Conservation (phyloP, 331 rosid genomes). For the Quercus tomentella region DNA sequence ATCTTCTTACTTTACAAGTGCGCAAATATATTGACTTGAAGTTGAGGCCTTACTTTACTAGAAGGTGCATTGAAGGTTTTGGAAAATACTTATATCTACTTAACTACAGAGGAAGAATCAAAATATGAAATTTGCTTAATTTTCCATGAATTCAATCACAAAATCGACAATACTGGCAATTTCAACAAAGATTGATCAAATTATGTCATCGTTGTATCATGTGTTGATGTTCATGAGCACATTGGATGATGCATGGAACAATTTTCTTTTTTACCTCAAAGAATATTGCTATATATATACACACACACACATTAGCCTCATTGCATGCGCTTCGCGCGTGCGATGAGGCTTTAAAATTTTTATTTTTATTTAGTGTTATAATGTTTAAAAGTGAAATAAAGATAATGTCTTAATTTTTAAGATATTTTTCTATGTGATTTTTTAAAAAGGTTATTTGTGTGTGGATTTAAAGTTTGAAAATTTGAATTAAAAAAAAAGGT, state of each 20-base stretch:
- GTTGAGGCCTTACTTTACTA: conserved; percentile 7
- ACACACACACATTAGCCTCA: too few relatives aligned
- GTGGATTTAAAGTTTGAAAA: too few relatives aligned
- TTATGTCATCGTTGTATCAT: conserved; percentile 19
- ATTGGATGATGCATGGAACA: conserved; percentile 27
- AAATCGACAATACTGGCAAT: conserved; percentile 4
- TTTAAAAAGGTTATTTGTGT: too few relatives aligned
- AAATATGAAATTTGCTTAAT: conserved; percentile 1
- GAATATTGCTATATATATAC: neutral
- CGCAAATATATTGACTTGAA: neutral
- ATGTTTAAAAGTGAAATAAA: too few relatives aligned
- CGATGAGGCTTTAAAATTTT: too few relatives aligned
- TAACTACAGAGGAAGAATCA: neutral
- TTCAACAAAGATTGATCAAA: conserved; percentile 13
- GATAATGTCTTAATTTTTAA: too few relatives aligned
- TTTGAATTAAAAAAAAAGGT: too few relatives aligned
- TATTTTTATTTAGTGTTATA: too few relatives aligned
- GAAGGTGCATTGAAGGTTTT: conserved; percentile 21
- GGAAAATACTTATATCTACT: neutral
- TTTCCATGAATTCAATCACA: neutral
- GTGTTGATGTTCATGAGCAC: neutral
- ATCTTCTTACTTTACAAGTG: conserved; percentile 23
- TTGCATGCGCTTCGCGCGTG: fast-evolving
- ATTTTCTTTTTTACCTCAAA: conserved; percentile 10
- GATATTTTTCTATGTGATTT: too few relatives aligned